Conservation (phyloP, 83 land plant genomes). For the Isoetes engelmannii region DNA sequence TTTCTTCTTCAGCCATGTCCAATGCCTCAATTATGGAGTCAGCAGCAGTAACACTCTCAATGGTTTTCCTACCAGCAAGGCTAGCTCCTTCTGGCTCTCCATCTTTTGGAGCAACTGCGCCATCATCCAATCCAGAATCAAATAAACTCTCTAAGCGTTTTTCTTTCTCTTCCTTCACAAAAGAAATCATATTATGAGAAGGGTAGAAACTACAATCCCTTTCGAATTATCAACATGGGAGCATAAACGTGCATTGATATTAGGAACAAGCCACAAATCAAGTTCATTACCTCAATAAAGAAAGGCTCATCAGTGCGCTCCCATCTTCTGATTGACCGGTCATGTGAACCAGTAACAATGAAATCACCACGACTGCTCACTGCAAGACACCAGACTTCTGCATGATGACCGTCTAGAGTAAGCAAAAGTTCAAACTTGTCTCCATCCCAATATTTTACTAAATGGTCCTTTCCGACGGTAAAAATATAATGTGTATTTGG, state of each 20-base stretch:
- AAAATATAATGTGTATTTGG: slow-evolving; percentile 91
- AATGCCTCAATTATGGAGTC: slow-evolving; percentile 85
- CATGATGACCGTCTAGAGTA: slow-evolving; percentile 96
- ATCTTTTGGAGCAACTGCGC: slow-evolving; percentile 53
- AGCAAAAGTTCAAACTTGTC: slow-evolving; percentile 95
- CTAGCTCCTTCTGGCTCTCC: slow-evolving; percentile 80
- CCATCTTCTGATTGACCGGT: slow-evolving; percentile 96
- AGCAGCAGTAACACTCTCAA: slow-evolving; percentile 72
- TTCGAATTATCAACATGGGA: too few relatives aligned
- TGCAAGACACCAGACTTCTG: slow-evolving; percentile 85
- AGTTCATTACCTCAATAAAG: slow-evolving; percentile 69
- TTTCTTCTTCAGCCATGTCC: slow-evolving; percentile 79
- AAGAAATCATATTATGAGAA: slow-evolving; percentile 7
- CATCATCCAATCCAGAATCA: slow-evolving; percentile 67
- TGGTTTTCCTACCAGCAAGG: slow-evolving; percentile 80
- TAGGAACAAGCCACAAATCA: too few relatives aligned
- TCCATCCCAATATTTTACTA: slow-evolving; percentile 98
- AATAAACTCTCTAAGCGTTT: slow-evolving; percentile 85
- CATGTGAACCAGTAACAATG: slow-evolving; percentile 89
- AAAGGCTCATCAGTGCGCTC: slow-evolving; percentile 98
- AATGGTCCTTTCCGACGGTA: slow-evolving; percentile 88
- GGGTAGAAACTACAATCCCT: background rate
- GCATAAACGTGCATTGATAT: too few relatives aligned
- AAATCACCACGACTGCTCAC: slow-evolving; percentile 88
- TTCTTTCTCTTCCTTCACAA: slow-evolving; percentile 89